Conservation (phyloP, 805 yeast genomes). For the Yarrowia sp. region DNA sequence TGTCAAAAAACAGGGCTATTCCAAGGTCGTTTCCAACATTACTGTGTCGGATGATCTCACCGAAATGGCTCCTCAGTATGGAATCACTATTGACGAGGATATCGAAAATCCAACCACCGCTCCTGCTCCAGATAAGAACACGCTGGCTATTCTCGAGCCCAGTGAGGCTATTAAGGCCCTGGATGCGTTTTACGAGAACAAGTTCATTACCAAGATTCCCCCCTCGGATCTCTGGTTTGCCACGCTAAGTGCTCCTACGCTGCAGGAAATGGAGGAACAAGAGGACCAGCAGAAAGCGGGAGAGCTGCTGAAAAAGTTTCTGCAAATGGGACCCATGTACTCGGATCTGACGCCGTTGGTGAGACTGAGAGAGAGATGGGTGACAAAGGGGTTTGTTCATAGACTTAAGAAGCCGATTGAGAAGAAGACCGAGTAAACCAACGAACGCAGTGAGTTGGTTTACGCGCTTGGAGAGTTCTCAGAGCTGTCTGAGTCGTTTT, state of each 20-base stretch:
- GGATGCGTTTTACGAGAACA: slow-evolving; percentile 27
- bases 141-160: slow-evolving; percentile 17
- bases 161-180: slow-evolving; percentile 18
- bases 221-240: slow-evolving; percentile 38
- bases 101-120: slow-evolving; percentile 8
- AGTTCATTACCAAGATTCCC: slow-evolving; percentile 18
- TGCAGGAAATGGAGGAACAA: slow-evolving; percentile 34
- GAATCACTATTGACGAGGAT: slow-evolving; percentile 20
- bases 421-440: slow-evolving; percentile 4
- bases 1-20: slow-evolving; percentile 5
- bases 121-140: slow-evolving; percentile 13
- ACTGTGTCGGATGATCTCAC: slow-evolving; percentile 28
- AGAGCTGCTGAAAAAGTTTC: slow-evolving; percentile 11
- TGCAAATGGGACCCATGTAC: slow-evolving; percentile 19
- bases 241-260: slow-evolving; percentile 18
- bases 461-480: too few relatives aligned
- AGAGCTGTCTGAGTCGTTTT: too few relatives aligned
- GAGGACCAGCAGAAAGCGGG: slow-evolving; percentile 16
- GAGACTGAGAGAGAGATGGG: slow-evolving; percentile 34
- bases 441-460: neutral
- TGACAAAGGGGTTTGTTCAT: slow-evolving; percentile 26
- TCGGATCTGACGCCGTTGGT: slow-evolving; percentile 31
- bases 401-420: slow-evolving; percentile 2
- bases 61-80: slow-evolving; percentile 37
- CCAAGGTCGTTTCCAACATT: slow-evolving; percentile 19